Conservation (phyloP, 1,284 basidiomycete genomes). For the Gomphus bonarii region DNA sequence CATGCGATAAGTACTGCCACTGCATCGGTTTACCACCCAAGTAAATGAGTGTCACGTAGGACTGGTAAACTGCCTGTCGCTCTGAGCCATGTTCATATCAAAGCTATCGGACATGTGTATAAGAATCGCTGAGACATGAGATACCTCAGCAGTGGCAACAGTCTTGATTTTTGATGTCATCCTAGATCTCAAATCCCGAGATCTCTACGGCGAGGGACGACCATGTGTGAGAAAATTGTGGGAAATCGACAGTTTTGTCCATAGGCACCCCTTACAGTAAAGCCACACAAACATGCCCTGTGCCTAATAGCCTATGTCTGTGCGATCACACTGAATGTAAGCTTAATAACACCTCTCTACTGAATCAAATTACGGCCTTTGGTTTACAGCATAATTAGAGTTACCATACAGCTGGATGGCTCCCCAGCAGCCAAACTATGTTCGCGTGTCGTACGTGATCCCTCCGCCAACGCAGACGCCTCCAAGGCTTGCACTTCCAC, state of each 20-base stretch:
- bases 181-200: too few relatives aligned
- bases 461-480: constrained; percentile 57
- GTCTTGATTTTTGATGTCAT: too few relatives aligned
- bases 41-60: too few relatives aligned
- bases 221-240: too few relatives aligned
- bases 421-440: constrained; percentile 15
- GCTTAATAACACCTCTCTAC: background rate
- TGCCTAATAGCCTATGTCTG: background rate
- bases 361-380: background rate
- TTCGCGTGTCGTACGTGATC: constrained; percentile 77
- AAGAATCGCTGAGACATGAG: too few relatives aligned
- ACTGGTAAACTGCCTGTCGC: too few relatives aligned
- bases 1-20: too few relatives aligned
- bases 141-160: too few relatives aligned
- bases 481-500: constrained; percentile 64
- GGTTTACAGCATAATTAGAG: background rate
- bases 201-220: too few relatives aligned
- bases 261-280: background rate
- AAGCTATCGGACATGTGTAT: too few relatives aligned
- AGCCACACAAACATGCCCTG: background rate
- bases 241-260: background rate
- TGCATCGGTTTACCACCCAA: too few relatives aligned
- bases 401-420: constrained; percentile 1
- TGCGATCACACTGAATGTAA: background rate
- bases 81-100: too few relatives aligned